Conservation (phyloP, 2,329 filamentous ascomycete genomes). For the Cladosporium halotolerans region DNA sequence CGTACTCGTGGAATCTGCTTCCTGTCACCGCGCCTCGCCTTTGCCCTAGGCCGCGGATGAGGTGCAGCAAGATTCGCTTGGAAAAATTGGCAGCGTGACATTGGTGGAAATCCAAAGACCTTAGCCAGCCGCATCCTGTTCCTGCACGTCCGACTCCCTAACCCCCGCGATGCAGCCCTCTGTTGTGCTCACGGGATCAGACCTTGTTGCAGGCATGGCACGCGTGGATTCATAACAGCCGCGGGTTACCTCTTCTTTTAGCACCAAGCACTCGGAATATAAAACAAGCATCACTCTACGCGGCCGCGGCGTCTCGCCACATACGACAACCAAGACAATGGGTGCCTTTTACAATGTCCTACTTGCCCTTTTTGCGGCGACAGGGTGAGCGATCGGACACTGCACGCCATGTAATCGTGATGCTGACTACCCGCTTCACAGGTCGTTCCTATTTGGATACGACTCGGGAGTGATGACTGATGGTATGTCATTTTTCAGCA, state of each 20-base stretch:
- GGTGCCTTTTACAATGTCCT: conserved; percentile 23
- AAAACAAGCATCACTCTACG: background rate
- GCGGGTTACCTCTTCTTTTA: background rate
- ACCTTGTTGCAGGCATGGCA: background rate
- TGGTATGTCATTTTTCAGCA: conserved; percentile 20
- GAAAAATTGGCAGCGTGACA: conserved; percentile 2
- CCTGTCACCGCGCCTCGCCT: conserved; percentile 2
- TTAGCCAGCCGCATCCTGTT: background rate
- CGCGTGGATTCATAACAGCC: background rate
- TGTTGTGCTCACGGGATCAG: background rate
- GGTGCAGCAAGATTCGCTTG: conserved; percentile 7
- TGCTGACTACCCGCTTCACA: background rate
- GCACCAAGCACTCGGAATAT: too few species aligned
- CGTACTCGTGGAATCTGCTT: conserved; percentile 9
- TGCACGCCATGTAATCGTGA: too few species aligned
- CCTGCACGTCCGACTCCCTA: background rate
- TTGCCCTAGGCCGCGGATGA: background rate
- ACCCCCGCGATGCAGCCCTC: conserved; percentile 3
- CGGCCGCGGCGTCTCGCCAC: background rate
- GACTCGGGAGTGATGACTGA: conserved; percentile 42
- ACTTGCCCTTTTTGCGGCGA: conserved; percentile 24
- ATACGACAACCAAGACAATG: background rate
- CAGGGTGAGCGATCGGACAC: conserved; percentile 16
- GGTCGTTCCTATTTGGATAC: conserved; percentile 44
- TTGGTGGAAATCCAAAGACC: conserved; percentile 1